Base-by-base conservation (phyloP, 352 stramenopile species). In the Globisporangium iwayamae region DNA sequence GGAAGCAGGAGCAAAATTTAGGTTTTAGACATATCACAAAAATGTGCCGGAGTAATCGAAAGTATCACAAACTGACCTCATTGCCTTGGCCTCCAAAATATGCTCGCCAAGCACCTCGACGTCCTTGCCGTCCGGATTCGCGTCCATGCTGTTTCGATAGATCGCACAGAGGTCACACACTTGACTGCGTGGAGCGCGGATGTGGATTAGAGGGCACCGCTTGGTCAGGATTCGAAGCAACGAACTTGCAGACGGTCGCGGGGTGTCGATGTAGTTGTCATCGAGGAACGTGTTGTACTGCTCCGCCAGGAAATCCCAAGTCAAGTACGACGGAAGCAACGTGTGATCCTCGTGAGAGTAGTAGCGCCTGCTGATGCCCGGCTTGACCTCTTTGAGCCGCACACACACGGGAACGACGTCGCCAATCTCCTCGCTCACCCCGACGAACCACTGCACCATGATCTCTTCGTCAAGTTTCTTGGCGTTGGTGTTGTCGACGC, bases 301-400 rank as follows among this genome's bases (percentile, higher is more conserved):
- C 1, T 38, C 28, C 4, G 13, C 36, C 14, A 60, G 22, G 2
- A 28, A 38, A 16, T 60, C 38, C 60, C 60, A 65, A 8, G 60
- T 60, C 36, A 60, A 60, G 5, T 41, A 10, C 13, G 60, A 46
- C 4, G 60, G 50, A 20, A 60, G 28, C 36, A 58, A 45, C n/a
- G 60, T 65, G 30, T 60, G 57, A 16, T 55, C 16, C 10, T 65
- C 60, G 58, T 58, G 46, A 14, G 50, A 59, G 50, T 45, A 60
- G 50, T 65, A 65, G 20, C 30, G 51, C 7, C 60, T 25, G 8
- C 32, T 52, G 3, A 32, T 36, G 22, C 38, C 38, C 11, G 16
- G 0, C 6, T 25, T 10, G 6, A n/a, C 18, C 38, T 53, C 20
- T 25, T 65, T 65, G 10, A 52, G 0, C 10, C 60, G 38, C 39